phyloP scores from a whole-genome alignment of 441 rosid genomes.

The Populus tomentosa region DNA sequence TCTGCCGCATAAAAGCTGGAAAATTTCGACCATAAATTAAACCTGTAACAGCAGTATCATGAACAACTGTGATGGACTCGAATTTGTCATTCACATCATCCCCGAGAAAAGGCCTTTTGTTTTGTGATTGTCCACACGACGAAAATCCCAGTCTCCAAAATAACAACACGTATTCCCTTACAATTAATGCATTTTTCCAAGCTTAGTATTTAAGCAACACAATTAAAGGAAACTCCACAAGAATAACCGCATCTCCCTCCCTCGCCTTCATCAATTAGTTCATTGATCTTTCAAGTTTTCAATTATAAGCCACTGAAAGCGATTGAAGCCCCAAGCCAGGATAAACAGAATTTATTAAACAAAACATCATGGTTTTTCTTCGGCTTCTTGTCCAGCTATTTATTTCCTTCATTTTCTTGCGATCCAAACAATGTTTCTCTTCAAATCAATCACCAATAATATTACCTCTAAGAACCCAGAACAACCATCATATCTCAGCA shows the following conservation, averaged over 20 bases:
- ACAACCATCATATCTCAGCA: constrained; percentile 14
- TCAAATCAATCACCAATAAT: constrained; percentile 29
- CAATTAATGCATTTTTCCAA: background rate
- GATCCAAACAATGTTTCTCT: constrained; percentile 25
- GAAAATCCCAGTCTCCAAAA: background rate
- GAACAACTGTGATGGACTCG: background rate
- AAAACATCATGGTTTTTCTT: constrained; percentile 22
- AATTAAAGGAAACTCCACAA: background rate
- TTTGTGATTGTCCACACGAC: background rate
- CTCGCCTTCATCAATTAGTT: background rate
- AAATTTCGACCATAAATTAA: no score
- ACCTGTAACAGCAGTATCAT: background rate
- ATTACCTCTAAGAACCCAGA: constrained; percentile 47
- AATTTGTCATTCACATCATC: background rate
- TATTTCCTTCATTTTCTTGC: constrained; percentile 31
- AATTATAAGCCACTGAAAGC: no score
- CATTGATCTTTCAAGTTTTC: no score
- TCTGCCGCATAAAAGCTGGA: no score
- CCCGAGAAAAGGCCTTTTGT: background rate
- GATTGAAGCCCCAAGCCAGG: no score
- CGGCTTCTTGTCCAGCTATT: constrained; percentile 19
- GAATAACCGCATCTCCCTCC: background rate
- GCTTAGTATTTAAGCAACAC: constrained; percentile 1
- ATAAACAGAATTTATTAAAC: background rate
- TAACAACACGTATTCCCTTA: background rate